A percentile compares a stretch with the other conserved stretches of the same genome.
phyloP scores from a whole-genome alignment of 768 basidiomycete genomes.

The Mycena vitilis region DNA sequence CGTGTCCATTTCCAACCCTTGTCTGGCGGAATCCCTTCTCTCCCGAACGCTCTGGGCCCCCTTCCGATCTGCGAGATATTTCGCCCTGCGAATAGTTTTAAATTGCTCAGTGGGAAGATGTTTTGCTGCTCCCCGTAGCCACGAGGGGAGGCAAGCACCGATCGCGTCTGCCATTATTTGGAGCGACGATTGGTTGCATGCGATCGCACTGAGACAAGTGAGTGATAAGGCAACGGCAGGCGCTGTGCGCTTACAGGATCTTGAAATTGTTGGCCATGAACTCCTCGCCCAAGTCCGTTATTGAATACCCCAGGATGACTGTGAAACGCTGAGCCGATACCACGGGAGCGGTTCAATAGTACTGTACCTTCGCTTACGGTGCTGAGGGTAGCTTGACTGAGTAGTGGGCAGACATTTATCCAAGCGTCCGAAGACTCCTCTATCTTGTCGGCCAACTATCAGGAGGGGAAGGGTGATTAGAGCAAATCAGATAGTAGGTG shows the following conservation, averaged over 20 bases:
- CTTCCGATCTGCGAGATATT: not conserved
- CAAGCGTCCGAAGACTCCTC: not conserved
- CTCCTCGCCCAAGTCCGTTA: slow-evolving; percentile 3
- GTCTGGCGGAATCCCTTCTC: too few relatives aligned
- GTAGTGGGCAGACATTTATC: slow-evolving; percentile 7
- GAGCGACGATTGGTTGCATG: not conserved
- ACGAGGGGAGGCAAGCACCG: too few relatives aligned
- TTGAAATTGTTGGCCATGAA: not conserved
- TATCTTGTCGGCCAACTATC: slow-evolving; percentile 1
- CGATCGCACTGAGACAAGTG: not conserved
- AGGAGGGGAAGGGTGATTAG: not conserved
- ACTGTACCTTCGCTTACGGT: not conserved
- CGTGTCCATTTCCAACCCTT: not conserved
- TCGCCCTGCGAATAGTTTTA: not conserved
- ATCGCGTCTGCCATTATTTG: too few relatives aligned
- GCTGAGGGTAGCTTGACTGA: not conserved
- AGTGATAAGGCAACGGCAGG: too few relatives aligned
- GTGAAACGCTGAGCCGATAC: not conserved
- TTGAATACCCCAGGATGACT: slow-evolving; percentile 4
- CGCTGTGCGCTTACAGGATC: not conserved
- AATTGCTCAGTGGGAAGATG: slow-evolving; percentile 15
- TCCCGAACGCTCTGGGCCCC: too few relatives aligned
- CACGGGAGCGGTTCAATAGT: too few relatives aligned
- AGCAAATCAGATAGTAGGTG: not conserved
- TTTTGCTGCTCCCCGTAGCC: not conserved